These are phyloP conservation scores for Fusarium xylarioides DNA, from an alignment of 2,329 filamentous ascomycete genomes.

Conservation along the genomic window DNA sequence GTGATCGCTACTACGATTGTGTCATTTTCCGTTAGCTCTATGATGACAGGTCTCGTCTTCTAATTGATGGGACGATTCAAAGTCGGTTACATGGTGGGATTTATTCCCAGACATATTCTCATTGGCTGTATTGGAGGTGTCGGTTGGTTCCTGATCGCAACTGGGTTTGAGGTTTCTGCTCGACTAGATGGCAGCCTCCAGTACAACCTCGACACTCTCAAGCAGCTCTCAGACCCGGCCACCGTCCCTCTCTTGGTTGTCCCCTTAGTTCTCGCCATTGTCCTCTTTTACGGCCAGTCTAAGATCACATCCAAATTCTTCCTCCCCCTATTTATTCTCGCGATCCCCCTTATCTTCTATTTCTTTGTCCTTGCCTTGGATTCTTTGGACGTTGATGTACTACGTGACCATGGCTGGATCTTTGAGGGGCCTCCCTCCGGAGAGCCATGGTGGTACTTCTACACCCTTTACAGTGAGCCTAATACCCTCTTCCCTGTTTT, in stretches of 20 bases:
- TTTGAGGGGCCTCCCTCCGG: constrained; percentile 85
- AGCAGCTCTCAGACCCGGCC: constrained; percentile 75
- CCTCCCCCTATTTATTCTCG: constrained; percentile 85
- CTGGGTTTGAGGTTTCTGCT: constrained; percentile 92
- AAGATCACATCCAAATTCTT: constrained; percentile 85
- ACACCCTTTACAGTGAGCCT: constrained; percentile 86
- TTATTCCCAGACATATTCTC: constrained; percentile 95
- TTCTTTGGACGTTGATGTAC: constrained; percentile 68
- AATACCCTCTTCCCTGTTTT: no score
- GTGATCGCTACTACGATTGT: constrained; percentile 95
- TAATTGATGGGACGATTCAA: constrained; percentile 88
- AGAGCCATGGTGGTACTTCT: constrained; percentile 98
- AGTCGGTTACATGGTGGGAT: constrained; percentile 92
- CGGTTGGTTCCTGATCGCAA: constrained; percentile 91
- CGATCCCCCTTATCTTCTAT: constrained; percentile 81
- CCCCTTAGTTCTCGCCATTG: constrained; percentile 78
- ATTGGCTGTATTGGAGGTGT: constrained; percentile 98
- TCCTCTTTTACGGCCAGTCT: constrained; percentile 79
- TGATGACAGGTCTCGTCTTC: constrained; percentile 91
- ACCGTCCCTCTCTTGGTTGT: constrained; percentile 85
- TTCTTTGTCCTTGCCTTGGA: constrained; percentile 77
- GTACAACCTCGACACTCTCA: constrained; percentile 80
- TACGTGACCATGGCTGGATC: constrained; percentile 86
- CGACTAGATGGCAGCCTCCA: constrained; percentile 85
- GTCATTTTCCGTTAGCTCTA: constrained; percentile 78